These are phyloP conservation scores for Candida pseudoviswanathii DNA, from an alignment of 1,139 yeast genomes.

Conservation along the genomic window DNA sequence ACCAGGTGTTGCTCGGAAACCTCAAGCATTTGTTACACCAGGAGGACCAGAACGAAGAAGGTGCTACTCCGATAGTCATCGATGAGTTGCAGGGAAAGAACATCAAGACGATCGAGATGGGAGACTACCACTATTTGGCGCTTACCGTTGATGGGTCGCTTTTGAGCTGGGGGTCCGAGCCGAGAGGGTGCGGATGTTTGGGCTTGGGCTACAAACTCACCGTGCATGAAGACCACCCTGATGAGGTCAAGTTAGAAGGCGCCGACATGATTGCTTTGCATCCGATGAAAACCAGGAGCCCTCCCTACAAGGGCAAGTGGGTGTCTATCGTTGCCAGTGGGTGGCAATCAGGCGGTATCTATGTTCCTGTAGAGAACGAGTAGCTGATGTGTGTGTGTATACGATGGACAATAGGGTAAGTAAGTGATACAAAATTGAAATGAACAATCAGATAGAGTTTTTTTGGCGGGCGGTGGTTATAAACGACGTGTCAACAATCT, in stretches of 20 bases:
- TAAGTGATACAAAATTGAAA: too few species aligned
- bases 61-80: constrained; percentile 20
- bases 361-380: constrained; percentile 19
- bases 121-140: constrained; percentile 75
- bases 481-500: too few species aligned
- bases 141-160: constrained; percentile 59
- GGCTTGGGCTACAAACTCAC: constrained; percentile 58
- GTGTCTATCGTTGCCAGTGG: constrained; percentile 69
- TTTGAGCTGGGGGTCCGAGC: constrained; percentile 73
- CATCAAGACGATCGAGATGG: constrained; percentile 55
- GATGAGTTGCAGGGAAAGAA: constrained; percentile 52
- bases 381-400: neutral
- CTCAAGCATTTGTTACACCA: constrained; percentile 18
- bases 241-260: constrained; percentile 23
- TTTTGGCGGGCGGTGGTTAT: too few species aligned
- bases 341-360: constrained; percentile 72
- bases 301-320: constrained; percentile 42
- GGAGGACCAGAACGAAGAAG: constrained; percentile 30
- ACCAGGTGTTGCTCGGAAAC: constrained; percentile 17
- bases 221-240: constrained; percentile 16
- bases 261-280: constrained; percentile 42
- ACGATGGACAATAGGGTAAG: neutral
- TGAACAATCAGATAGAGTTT: too few species aligned
- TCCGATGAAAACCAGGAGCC: constrained; percentile 45
- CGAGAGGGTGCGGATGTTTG: constrained; percentile 64